Conservation (phyloP, 2,329 filamentous ascomycete genomes). For the Cercospora sp. region DNA sequence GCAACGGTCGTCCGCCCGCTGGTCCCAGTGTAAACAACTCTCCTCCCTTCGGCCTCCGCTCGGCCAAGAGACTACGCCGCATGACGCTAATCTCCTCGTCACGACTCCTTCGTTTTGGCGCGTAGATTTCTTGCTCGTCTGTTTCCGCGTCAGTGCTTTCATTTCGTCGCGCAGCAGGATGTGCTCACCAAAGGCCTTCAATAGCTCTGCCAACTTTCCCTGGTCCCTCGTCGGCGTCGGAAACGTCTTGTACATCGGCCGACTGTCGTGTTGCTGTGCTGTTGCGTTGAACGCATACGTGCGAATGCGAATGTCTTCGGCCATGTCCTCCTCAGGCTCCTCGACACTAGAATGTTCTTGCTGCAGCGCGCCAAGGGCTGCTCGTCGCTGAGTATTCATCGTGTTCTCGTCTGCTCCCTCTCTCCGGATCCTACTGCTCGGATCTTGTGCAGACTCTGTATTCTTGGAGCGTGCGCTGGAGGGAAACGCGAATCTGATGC, state of each 20-base stretch:
- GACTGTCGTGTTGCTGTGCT: not conserved
- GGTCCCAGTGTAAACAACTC: not conserved
- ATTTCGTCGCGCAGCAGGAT: not conserved
- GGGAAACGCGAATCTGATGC: not conserved
- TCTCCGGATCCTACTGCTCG: not conserved
- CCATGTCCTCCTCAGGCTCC: conserved; percentile 11
- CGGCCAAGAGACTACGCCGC: not conserved
- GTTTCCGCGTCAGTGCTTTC: not conserved
- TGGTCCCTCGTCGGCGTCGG: conserved; percentile 13
- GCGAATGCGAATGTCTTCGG: conserved; percentile 21
- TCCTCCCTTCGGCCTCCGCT: not conserved
- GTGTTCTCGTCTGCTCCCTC: not conserved
- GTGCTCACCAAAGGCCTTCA: conserved; percentile 16
- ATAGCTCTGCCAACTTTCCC: conserved; percentile 7
- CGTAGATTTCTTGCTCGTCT: conserved; percentile 6
- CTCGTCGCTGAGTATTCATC: not conserved
- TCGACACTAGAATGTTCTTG: not conserved
- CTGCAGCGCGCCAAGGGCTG: not conserved
- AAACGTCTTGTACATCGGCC: conserved; percentile 5
- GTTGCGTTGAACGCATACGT: conserved; percentile 14
- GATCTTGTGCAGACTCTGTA: not conserved
- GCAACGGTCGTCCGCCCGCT: conserved; percentile 2
- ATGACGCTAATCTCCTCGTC: conserved; percentile 1
- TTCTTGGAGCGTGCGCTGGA: not conserved
- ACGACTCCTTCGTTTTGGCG: not conserved